Evolutionary conservation across 1,139 yeast genomes (phyloP).

Genomic region (Meyerozyma carpophila): DNA sequence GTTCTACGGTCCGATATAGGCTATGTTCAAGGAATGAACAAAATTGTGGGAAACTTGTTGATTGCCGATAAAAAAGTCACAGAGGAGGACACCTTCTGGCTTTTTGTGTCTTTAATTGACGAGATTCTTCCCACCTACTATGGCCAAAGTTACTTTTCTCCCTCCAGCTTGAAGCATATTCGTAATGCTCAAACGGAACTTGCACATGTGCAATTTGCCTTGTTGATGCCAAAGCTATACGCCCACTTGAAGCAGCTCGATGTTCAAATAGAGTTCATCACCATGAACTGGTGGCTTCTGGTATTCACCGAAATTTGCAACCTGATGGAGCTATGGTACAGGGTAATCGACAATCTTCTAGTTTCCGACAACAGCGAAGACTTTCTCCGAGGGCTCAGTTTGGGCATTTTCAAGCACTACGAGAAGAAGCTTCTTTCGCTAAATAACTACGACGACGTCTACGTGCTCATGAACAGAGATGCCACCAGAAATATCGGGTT

Average conservation of each 20-base stretch:
- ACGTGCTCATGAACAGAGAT: constrained; percentile 30
- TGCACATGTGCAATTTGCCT: constrained; percentile 16
- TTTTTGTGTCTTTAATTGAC: constrained; percentile 46
- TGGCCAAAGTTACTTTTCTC: constrained; percentile 22
- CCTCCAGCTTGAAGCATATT: constrained; percentile 35
- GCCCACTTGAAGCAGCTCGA: constrained; percentile 29
- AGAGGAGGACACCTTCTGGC: constrained; percentile 58
- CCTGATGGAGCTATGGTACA: constrained; percentile 49
- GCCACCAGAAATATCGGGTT: constrained; percentile 2
- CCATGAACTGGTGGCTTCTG: constrained; percentile 57
- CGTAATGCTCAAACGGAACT: constrained; percentile 34
- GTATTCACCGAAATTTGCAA: constrained; percentile 46
- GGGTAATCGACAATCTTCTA: constrained; percentile 48
- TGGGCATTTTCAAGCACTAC: constrained; percentile 38
- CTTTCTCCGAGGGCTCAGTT: constrained; percentile 17
- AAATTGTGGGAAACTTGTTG: constrained; percentile 49
- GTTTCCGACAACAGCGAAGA: constrained; percentile 13
- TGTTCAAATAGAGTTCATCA: constrained; percentile 47
- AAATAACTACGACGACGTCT: constrained; percentile 32
- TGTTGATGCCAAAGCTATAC: constrained; percentile 33
- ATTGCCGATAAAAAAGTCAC: constrained; percentile 29
- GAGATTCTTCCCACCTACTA: constrained; percentile 44
- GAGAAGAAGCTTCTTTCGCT: constrained; percentile 28
- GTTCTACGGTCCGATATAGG: constrained; percentile 47
- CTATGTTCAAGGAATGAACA: constrained; percentile 62